A percentile compares a stretch with the other conserved stretches of the same genome.
phyloP scores from a whole-genome alignment of 352 stramenopile species.

The Pseudoperonospora humuli region DNA sequence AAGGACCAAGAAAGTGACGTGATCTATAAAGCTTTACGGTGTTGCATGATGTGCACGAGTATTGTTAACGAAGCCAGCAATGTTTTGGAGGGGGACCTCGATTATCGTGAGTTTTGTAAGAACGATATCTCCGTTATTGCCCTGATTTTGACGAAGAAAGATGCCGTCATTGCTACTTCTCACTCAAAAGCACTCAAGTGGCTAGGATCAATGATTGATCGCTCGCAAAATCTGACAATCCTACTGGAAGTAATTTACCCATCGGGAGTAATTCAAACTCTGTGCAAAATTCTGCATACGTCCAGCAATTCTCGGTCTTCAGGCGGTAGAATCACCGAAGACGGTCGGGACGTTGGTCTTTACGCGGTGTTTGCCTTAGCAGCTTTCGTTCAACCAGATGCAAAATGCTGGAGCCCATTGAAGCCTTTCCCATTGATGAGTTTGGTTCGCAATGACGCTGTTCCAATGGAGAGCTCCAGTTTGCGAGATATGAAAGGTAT shows the following conservation, averaged over 20 bases:
- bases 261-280: slow-evolving; percentile 51
- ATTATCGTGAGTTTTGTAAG: slow-evolving; percentile 43
- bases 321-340: slow-evolving; percentile 37
- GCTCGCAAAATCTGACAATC: slow-evolving; percentile 39
- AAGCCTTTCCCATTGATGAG: slow-evolving; percentile 54
- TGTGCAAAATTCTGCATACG: slow-evolving; percentile 47
- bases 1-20: slow-evolving; percentile 28
- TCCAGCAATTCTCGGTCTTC: slow-evolving; percentile 42
- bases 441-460: slow-evolving; percentile 17
- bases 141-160: slow-evolving; percentile 30
- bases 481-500: slow-evolving; percentile 33
- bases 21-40: slow-evolving; percentile 48
- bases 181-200: slow-evolving; percentile 69
- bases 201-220: slow-evolving; percentile 69
- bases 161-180: slow-evolving; percentile 15
- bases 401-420: slow-evolving; percentile 40
- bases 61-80: slow-evolving; percentile 32
- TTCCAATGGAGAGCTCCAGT: slow-evolving; percentile 7
- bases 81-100: slow-evolving; percentile 2
- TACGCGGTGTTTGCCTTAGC: slow-evolving; percentile 63
- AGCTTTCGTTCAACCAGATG: slow-evolving; percentile 64
- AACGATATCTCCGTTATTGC: slow-evolving; percentile 39
- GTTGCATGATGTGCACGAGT: slow-evolving; percentile 55
- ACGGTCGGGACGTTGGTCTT: slow-evolving; percentile 34
- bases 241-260: slow-evolving; percentile 50